Base-by-base conservation (phyloP, 441 rosid genomes). In the Brassica hybrid region DNA sequence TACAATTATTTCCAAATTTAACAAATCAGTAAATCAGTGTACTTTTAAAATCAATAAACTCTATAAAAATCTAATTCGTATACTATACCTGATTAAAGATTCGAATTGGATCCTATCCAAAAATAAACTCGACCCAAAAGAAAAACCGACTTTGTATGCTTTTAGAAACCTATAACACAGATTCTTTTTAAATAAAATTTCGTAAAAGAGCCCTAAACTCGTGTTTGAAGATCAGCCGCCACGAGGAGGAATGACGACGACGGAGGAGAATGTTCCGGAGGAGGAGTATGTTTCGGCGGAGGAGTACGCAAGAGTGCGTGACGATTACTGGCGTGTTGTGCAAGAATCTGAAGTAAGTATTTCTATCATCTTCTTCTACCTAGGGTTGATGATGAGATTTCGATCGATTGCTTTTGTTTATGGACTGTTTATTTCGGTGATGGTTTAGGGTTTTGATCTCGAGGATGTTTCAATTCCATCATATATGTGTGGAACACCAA, bases 301-400 rank as follows among this genome's bases (percentile, higher is more conserved):
- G 57, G 57, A 50, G 57, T 50, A 50, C 19, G 57, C 57, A 50
- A 50, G 57, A 50, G 57, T 50, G 19, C 57, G 9, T 50, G 57
- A 50, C 10, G 57, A 6, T 14, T 50, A 50, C 57, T 50, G 57
- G 57, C 57, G 57, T 50, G 57, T 50, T 14, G 9, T 50, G 57
- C 1, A 7, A 14, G 57, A 50, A 50, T 50, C 57, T 50, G 57
- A 50, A 50, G 57, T 50, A 14, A 50, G 19, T 52, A 52, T 52
- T 50, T 50, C 6, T 50, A 16, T 50, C 57, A 50, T 50, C 10
- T 50, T 50, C 57, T 50, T 50, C 57, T 6, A 14, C 9, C 57
- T 50, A 52, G 57, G 57, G 57, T 50, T 50, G 19, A 9, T 50
- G 9, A 50, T 45, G 13, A 41, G 48, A 11, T 41, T 10, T 11